Base-by-base conservation (phyloP, 163 green algal species). In the Smithsoniella earleae region DNA sequence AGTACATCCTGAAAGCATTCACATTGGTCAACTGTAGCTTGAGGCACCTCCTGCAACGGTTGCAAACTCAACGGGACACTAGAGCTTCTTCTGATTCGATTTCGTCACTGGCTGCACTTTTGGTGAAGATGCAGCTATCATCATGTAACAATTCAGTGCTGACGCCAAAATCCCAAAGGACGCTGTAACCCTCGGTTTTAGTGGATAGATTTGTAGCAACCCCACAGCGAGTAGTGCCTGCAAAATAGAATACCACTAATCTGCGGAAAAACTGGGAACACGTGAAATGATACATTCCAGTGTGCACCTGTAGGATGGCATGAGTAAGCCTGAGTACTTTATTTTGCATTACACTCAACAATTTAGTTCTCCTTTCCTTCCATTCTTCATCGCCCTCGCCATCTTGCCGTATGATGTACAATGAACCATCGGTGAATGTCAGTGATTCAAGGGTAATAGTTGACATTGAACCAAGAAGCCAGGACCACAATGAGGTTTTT, bases 101-200 rank as follows among this genome's bases (percentile, higher is more conserved):
- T 10, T 13, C 40, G 13, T 49, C 40, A 49, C 40, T 10, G 40
- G 40, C 40, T 13, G 40, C 10, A 49, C 40, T 49, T 49, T 10
- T 49, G 40, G 40, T 10, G 40, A 13, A 49, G 10, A 49, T n/a
- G 40, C 10, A 13, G 40, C 10, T 22, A 13, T 13, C 40, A 69
- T n/a, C 58, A 69, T 69, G 58, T 69, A 69, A 31, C 58, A 69
- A 31, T 69, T 69, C 16, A 69, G 58, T n/a, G 1, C 58, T 10
- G 58, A 69, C 16, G 58, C 58, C 10, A 13, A 8, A 4, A 69
- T 13, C 22, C 58, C 58, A 40, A 69, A 69, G 6, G 25, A 43
- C 6, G 58, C 58, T 38, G 58, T 69, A n/a, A 34, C 27, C 25
- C 58, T 33, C 20, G 58, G 58, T 13, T 34, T 33, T 30, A 69